These are phyloP conservation scores for Alternaria brassicae DNA, from an alignment of 2,329 filamentous ascomycete species.

Conservation along the genomic window DNA sequence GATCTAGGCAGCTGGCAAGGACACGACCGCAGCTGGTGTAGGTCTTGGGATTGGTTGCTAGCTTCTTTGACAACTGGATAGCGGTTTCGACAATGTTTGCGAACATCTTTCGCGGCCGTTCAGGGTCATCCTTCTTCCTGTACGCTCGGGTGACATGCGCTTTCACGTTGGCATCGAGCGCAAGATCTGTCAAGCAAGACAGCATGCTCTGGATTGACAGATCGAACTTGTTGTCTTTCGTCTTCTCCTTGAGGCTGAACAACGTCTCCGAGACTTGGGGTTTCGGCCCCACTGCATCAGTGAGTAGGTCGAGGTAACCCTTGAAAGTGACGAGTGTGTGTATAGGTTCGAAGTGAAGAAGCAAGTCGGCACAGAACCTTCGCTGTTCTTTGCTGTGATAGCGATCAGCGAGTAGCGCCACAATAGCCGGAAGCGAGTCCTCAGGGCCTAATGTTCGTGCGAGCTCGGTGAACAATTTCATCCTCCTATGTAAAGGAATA, in stretches of 20 bases:
- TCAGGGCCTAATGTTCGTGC: conserved; percentile 83
- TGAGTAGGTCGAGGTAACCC: conserved; percentile 76
- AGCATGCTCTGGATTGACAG: conserved; percentile 49
- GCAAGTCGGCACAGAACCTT: conserved; percentile 77
- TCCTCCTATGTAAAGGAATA: conserved; percentile 84
- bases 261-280: conserved; percentile 75
- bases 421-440: conserved; percentile 86
- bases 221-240: conserved; percentile 49
- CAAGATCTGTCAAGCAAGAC: conserved; percentile 49
- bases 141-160: conserved; percentile 43
- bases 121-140: conserved; percentile 34
- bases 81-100: conserved; percentile 51
- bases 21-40: conserved; percentile 66
- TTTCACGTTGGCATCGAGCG: conserved; percentile 43
- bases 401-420: conserved; percentile 89
- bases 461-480: conserved; percentile 82
- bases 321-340: conserved; percentile 76
- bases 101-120: conserved; percentile 42
- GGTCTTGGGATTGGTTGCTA: conserved; percentile 56
- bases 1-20: conserved; percentile 79
- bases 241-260: conserved; percentile 64
- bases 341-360: conserved; percentile 74
- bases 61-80: conserved; percentile 66
- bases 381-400: conserved; percentile 80
- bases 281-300: conserved; percentile 77